Evolutionary conservation across 768 basidiomycete species (phyloP), one percentile per base, ranked within the genome.

Genomic region (Leccinum imitatum): DNA sequence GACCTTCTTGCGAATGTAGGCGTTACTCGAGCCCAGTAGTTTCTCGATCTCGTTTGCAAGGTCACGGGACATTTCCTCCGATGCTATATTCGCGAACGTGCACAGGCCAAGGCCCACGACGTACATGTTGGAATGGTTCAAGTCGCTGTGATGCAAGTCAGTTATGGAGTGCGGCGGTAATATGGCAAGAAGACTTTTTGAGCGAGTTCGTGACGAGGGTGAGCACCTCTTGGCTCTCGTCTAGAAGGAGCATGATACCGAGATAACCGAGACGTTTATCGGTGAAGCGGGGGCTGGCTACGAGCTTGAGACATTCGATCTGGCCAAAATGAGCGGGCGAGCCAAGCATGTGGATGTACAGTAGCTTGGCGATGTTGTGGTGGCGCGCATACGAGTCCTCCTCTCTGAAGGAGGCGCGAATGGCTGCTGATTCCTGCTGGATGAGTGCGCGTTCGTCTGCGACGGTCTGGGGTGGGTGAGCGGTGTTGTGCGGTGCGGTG

Each of bases 71-170:
- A 99, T 99, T 76, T 99, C 97, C 75, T 99, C 97, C 19, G 95
- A 97, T 10, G 97, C 94, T 65, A 98, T 98, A 71, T 98, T 98
- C 59, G 96, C 97, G 71, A 99, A 98, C 0, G 97, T 98, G 69
- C 95, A 98, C 37, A 99, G 85, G 2, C 95, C 96, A 58, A 99
- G 84, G 6, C 97, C 97, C 25, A 98, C 97, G 4, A 91, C 93
- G 73, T 98, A 98, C 93, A 97, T 97, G 76, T 98, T 98, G 2
- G 95, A 89, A 74, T 98, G 95, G 75, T 98, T 98, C 93, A 99
- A 93, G 77, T 99, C 97, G 77, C 96, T 99, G 59, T 3, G 5
- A 25, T 41, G 56, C 14, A 15, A 14, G 58, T 65, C 9, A 71
- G 66, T 59, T 50, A 47, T 52, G 44, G 39, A 27, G 17, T 1